Evolutionary conservation across 768 basidiomycete genomes (phyloP).

Genomic region (Russula sp.): DNA sequence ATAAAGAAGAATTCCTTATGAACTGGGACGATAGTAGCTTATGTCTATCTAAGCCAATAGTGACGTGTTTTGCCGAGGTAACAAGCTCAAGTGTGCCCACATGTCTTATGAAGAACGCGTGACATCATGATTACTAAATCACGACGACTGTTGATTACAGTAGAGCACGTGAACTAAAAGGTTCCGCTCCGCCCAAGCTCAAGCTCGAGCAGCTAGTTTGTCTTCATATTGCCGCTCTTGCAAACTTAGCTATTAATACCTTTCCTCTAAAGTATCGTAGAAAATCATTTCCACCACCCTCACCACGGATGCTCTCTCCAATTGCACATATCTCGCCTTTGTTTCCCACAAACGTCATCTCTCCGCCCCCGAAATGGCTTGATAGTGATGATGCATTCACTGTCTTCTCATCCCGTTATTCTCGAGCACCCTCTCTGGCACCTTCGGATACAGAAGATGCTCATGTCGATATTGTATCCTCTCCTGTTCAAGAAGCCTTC

Average conservation of each 20-base stretch:
- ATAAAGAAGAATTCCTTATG: too few relatives aligned
- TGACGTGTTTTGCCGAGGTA: too few relatives aligned
- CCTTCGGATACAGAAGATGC: conserved; percentile 16
- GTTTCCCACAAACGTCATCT: background rate
- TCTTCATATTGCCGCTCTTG: too few relatives aligned
- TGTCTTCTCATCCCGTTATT: conserved; percentile 8
- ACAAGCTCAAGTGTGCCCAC: too few relatives aligned
- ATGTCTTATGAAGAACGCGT: background rate
- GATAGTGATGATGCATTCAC: conserved; percentile 16
- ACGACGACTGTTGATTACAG: conserved; percentile 1
- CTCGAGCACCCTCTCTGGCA: conserved; percentile 20
- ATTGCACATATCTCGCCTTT: conserved; percentile 1
- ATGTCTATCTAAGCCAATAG: too few relatives aligned
- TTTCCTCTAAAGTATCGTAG: too few relatives aligned
- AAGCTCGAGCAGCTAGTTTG: too few relatives aligned
- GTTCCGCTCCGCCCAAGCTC: background rate
- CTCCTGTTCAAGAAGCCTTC: conserved; percentile 16
- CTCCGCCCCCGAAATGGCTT: conserved; percentile 6
- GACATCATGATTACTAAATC: background rate
- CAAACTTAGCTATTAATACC: too few relatives aligned
- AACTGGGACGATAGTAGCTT: too few relatives aligned
- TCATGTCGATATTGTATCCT: background rate
- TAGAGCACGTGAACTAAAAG: background rate
- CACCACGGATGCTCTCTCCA: conserved; percentile 15
- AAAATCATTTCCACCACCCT: background rate